A percentile compares a stretch with the other conserved stretches of the same genome.
Conservation (phyloP, 148 eudicot genomes). For the Chenopodium formosanum region DNA sequence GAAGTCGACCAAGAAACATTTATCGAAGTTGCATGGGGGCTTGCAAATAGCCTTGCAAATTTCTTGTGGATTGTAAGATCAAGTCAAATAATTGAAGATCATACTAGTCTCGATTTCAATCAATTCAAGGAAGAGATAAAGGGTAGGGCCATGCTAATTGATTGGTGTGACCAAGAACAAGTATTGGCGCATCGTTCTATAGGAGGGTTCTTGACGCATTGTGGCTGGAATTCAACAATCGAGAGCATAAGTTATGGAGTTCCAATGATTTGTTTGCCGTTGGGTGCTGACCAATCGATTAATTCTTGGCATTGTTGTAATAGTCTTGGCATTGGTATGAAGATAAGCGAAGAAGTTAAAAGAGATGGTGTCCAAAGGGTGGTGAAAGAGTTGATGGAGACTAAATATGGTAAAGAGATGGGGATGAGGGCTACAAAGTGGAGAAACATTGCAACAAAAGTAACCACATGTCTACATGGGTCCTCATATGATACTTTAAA, state of each 20-base stretch:
- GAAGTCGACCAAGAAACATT: conserved; percentile 12
- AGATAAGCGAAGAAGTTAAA: conserved; percentile 16
- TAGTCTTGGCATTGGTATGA: conserved; percentile 7
- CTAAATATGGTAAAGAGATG: conserved; percentile 19
- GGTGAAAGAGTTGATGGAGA: conserved; percentile 20
- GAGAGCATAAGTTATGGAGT: too few relatives aligned
- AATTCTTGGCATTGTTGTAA: too few relatives aligned
- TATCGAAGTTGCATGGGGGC: conserved; percentile 28
- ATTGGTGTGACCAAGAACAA: conserved; percentile 3
- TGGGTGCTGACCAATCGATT: too few relatives aligned
- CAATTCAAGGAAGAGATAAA: neutral
- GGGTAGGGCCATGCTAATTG: conserved; percentile 1
- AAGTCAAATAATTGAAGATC: neutral
- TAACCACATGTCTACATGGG: neutral
- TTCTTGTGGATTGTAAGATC: conserved; percentile 25
- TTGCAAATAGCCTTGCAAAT: conserved; percentile 12
- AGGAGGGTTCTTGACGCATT: too few relatives aligned
- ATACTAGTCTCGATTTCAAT: neutral
- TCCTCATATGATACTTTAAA: conserved; percentile 3
- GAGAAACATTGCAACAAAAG: conserved; percentile 8
- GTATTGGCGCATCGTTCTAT: too few relatives aligned
- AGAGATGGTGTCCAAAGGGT: conserved; percentile 2
- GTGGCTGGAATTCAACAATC: too few relatives aligned
- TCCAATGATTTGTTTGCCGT: too few relatives aligned
- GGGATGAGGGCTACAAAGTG: conserved; percentile 11